Base-by-base conservation (phyloP, 2,329 filamentous ascomycete genomes). In the Xylaria sp. region DNA sequence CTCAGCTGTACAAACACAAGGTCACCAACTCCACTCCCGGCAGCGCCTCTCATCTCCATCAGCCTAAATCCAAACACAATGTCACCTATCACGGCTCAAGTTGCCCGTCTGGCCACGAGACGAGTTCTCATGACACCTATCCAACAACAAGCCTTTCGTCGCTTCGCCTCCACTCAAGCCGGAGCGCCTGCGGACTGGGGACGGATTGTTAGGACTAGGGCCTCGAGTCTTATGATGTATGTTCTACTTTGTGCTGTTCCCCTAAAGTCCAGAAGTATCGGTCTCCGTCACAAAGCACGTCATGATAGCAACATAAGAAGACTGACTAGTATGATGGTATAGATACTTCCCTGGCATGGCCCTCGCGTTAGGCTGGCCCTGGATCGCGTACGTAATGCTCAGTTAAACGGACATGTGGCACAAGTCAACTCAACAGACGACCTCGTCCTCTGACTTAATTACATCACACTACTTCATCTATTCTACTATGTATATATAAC, bases 361-460 rank as follows among this genome's bases (percentile, higher is more conserved):
- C 3, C 23, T 71, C 8, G 65, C 78, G 43, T 73, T 80, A n/a
- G 74, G 74, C 53, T 80, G 78, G 78, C 78, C 78, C 1, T 61
- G 66, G 10, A 35, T 71, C 9, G 65, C 65, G 47, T 44, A 60
- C 40, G n/a, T 47, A 10, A 11, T 67, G 29, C 23, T 75, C 8
- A 67, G 74, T 61, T n/a, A n/a, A n/a, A n/a, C n/a, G n/a, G n/a
- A n/a, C n/a, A n/a, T n/a, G n/a, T n/a, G n/a, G 73, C 47, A 4
- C 25, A 13, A 51, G 21, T 38, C 19, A n/a, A 4, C 2, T 35
- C 13, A 15, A 31, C 27, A 44, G 13, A 52, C 48, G 37, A n/a
- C 29, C 35, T 44, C n/a, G 19, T 29, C 47, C 29, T 49, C 17
- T 5, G 11, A 35, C 17, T 5, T 40, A 40, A 29, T 46, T 43